A percentile compares a stretch with the other conserved stretches of the same genome.
phyloP scores from a whole-genome alignment of 2,329 filamentous ascomycete species.

The Pyrenophora seminiperda region DNA sequence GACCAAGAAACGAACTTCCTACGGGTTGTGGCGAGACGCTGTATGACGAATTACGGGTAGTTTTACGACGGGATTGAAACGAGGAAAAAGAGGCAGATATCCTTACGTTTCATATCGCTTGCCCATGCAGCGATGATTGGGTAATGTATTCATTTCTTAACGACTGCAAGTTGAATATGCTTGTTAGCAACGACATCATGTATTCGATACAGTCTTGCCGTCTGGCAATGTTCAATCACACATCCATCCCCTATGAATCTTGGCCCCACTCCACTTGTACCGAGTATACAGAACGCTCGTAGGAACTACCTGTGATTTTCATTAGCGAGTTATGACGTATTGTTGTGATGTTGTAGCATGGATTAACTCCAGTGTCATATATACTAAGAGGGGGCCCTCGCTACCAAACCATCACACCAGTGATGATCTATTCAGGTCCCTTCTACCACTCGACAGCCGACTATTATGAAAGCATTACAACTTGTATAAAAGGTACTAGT shows the following conservation, averaged over 20 bases:
- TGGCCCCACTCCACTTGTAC: too few relatives aligned
- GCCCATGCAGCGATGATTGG: slow-evolving; percentile 25
- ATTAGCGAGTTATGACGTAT: not conserved
- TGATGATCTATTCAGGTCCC: too few relatives aligned
- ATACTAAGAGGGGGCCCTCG: too few relatives aligned
- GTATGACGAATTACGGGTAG: slow-evolving; percentile 24
- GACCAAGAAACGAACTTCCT: slow-evolving; percentile 11
- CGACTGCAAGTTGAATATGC: slow-evolving; percentile 19
- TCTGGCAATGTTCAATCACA: slow-evolving; percentile 10
- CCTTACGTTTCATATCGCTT: slow-evolving; percentile 32
- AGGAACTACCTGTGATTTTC: not conserved
- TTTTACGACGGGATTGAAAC: slow-evolving; percentile 25
- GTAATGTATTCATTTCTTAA: slow-evolving; percentile 22
- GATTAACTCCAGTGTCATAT: too few relatives aligned
- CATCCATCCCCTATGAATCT: not conserved
- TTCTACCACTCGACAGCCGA: too few relatives aligned
- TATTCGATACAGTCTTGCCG: slow-evolving; percentile 7
- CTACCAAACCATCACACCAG: too few relatives aligned
- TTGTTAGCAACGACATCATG: slow-evolving; percentile 15
- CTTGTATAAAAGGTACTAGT: too few relatives aligned
- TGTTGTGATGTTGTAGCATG: too few relatives aligned
- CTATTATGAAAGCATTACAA: too few relatives aligned
- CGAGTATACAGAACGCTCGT: slow-evolving; percentile 14
- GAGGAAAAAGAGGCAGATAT: slow-evolving; percentile 30
- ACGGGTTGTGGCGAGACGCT: slow-evolving; percentile 35